Base-by-base conservation (phyloP, 148 eudicot genomes). In the Spergularia bocconei region DNA sequence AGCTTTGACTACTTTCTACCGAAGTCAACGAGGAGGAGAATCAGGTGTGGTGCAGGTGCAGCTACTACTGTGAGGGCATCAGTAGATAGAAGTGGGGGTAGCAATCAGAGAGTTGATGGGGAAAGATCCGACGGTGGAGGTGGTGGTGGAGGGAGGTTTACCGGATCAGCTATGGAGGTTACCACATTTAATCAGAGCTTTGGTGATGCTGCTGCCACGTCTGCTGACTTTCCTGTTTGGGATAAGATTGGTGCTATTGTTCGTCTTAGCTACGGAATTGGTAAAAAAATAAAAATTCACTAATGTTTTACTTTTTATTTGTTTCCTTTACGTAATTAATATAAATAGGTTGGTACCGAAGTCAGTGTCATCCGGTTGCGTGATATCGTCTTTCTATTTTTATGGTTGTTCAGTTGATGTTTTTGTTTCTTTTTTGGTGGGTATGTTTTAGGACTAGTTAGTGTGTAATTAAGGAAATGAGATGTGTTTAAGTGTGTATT, bases 191-290 rank as follows among this genome's bases (percentile, higher is more conserved):
- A 89, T 87, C 90, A 82, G 67, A 83, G 87, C 64, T 91, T 90
- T 59, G 85, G 79, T 0, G 92, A 82, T 77, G 87, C 85, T 12
- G 84, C 65, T 64, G 70, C 70, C 39, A 16, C 70, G 11, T 50
- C 67, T 21, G 47, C 88, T 64, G 91, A 90, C 67, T 89, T 90
- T 48, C 89, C 92, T 13, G 87, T 89, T 69, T 95, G 99, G 97
- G 97, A 92, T 52, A 85, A 92, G 86, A 88, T 95, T 76, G 97
- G 97, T 6, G 97, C 97, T 79, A 75, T 92, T 72, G 93, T 95
- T 29, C 83, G 98, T 52, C 96, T 95, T 63, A 87, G 88, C 74
- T 95, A 92, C 75, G 98, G 98, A 81, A 88, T 95, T 68, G 98
- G 98, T 95, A 67, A 23, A 23, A 23, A 23, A n/a, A n/a, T n/a